Conservation (phyloP, 2,329 filamentous ascomycete species). For the Phyllosticta citriasiana region DNA sequence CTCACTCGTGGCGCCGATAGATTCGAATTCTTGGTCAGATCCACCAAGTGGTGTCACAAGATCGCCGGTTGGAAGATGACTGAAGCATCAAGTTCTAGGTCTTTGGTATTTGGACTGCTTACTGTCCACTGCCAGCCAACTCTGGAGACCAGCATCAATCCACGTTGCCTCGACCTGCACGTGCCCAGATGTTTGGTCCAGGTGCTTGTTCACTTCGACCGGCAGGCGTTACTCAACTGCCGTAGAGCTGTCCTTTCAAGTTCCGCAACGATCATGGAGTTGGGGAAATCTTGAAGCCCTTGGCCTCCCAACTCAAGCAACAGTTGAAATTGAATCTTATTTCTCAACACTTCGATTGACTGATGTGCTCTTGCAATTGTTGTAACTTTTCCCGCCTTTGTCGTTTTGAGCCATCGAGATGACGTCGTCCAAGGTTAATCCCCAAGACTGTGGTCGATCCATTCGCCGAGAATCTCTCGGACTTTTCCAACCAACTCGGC, state of each 20-base stretch:
- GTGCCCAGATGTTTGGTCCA: neutral
- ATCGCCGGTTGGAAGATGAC: neutral
- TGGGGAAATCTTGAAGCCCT: too few relatives aligned
- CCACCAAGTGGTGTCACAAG: neutral
- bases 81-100: neutral
- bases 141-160: neutral
- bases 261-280: too few relatives aligned
- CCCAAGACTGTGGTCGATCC: constrained; percentile 7
- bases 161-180: neutral
- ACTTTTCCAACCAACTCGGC: neutral
- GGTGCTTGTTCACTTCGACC: neutral
- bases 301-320: too few relatives aligned
- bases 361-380: too few relatives aligned
- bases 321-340: too few relatives aligned
- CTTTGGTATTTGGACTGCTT: neutral
- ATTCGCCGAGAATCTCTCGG: constrained; percentile 3
- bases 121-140: neutral
- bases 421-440: neutral
- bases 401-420: too few relatives aligned
- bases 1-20: neutral
- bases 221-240: neutral
- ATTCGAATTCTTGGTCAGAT: neutral
- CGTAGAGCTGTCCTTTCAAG: too few relatives aligned
- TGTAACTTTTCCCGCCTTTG: too few relatives aligned
- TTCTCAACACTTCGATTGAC: too few relatives aligned